A percentile compares a stretch with the other conserved stretches of the same genome.
Conservation (phyloP, 2,329 filamentous ascomycete genomes). For the Penicillium sp. region DNA sequence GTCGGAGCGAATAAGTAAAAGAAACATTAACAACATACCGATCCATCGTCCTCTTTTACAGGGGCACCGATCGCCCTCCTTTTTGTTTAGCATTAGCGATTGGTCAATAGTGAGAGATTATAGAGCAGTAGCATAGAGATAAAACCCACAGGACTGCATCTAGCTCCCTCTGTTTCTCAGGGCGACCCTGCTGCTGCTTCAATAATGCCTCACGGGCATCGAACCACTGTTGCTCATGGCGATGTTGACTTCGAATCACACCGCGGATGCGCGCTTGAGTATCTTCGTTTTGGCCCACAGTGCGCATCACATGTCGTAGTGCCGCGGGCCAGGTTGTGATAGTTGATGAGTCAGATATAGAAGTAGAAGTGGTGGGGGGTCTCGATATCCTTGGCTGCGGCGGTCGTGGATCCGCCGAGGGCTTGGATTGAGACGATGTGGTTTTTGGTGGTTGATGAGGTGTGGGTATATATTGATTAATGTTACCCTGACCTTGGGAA, state of each 20-base stretch:
- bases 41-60: conserved; percentile 27
- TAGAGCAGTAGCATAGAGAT: not conserved
- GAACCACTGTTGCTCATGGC: conserved; percentile 63
- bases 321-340: conserved; percentile 54
- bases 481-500: conserved; percentile 17
- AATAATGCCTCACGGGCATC: conserved; percentile 52
- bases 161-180: conserved; percentile 53
- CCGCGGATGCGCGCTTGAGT: conserved; percentile 49
- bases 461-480: not conserved
- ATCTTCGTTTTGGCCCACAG: conserved; percentile 46
- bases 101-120: not conserved
- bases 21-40: conserved; percentile 25
- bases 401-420: not conserved
- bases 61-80: conserved; percentile 49
- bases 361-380: conserved; percentile 3
- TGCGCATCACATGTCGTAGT: conserved; percentile 51
- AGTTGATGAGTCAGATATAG: conserved; percentile 41
- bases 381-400: conserved; percentile 8
- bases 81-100: not conserved
- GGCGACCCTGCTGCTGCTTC: conserved; percentile 51
- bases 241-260: conserved; percentile 62
- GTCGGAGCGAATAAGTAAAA: not conserved
- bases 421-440: not conserved
- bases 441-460: conserved; percentile 8
- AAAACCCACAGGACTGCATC: conserved; percentile 54